Percentiles rank a stretch among this genome's conserved stretches.
Conservation (phyloP, 768 basidiomycete genomes). For the Termitomyces sp. region DNA sequence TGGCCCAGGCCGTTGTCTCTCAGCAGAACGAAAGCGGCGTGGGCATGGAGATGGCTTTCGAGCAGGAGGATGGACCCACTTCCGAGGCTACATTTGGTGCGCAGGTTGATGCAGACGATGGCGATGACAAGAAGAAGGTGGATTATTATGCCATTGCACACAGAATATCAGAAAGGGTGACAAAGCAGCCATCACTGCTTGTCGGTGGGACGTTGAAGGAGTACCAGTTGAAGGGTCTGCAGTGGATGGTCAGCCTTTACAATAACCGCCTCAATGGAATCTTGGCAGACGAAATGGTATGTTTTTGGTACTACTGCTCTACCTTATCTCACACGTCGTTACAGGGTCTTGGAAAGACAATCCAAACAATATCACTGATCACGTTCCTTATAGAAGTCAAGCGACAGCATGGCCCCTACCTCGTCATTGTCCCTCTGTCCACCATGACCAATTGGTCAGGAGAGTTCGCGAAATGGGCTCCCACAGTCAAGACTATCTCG, state of each 20-base stretch:
- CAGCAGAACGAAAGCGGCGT: slow-evolving; percentile 77
- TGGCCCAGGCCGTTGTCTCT: slow-evolving; percentile 88
- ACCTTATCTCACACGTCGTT: slow-evolving; percentile 9
- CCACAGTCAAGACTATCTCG: slow-evolving; percentile 68
- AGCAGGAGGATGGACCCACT: slow-evolving; percentile 67
- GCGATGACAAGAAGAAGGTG: slow-evolving; percentile 63
- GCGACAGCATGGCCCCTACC: slow-evolving; percentile 87
- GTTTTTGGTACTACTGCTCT: slow-evolving; percentile 10
- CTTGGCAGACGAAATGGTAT: slow-evolving; percentile 89
- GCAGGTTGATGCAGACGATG: slow-evolving; percentile 58
- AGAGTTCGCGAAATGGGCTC: slow-evolving; percentile 98
- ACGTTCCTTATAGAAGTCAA: slow-evolving; percentile 91
- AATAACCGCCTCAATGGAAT: slow-evolving; percentile 96
- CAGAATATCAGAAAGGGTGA: slow-evolving; percentile 80
- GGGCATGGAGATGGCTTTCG: slow-evolving; percentile 40
- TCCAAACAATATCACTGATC: slow-evolving; percentile 93
- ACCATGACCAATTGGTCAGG: slow-evolving; percentile 98
- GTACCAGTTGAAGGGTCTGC: slow-evolving; percentile 90
- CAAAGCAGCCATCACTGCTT: slow-evolving; percentile 67
- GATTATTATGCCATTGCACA: slow-evolving; percentile 98
- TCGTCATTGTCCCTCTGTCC: slow-evolving; percentile 92
- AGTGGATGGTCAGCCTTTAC: slow-evolving; percentile 98
- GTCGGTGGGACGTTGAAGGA: slow-evolving; percentile 90
- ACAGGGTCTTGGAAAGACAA: slow-evolving; percentile 92
- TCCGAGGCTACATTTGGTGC: slow-evolving; percentile 92